Evolutionary conservation across 805 yeast genomes (phyloP), one percentile per base, ranked within the genome.

Genomic region (Lachancea lanzarotensis): DNA sequence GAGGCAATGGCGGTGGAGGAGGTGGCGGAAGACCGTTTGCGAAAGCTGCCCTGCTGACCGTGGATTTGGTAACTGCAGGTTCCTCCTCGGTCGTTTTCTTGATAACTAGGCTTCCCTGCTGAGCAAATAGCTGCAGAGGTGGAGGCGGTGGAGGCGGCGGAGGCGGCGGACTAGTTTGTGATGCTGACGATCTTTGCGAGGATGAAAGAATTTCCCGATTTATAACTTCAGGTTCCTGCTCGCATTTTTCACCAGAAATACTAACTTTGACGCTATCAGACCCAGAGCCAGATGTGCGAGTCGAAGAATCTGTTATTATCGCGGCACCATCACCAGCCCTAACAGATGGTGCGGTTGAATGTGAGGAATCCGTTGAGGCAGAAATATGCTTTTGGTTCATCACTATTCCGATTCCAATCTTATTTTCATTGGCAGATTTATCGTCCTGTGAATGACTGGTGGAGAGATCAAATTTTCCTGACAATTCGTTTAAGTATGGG

Each of bases 401-500:
- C 31, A 34, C 15, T 8, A 42, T 42, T 13, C 45, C 45, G 13
- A 42, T 42, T 2, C 45, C 45, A 13, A 42, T 13, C 15, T 31
- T 35, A 19, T 29, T 30, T 11, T 42, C 37, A 2, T 6, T 26
- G 15, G n/a, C 16, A 5, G 16, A n/a, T 15, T 11, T 22, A 22
- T 22, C 25, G 25, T 22, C 25, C 25, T 22, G 25, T 22, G 25
- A 22, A 8, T 22, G 25, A 22, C 8, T 8, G 25, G 25, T 22
- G 8, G 4, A 8, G 8, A 22, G 25, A 22, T 22, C 37, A 15
- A 59, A 56, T 42, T 53, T 57, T 19, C 51, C 46, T 2, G 54
- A 52, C 9, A 59, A 46, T 33, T 62, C 65, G 22, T 54, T 57
- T 32, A 59, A 48, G 43, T 46, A 62, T 10, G 59, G 54, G 5